Base-by-base conservation (phyloP, 2,329 filamentous ascomycete species). In the Epichloe hybrida region DNA sequence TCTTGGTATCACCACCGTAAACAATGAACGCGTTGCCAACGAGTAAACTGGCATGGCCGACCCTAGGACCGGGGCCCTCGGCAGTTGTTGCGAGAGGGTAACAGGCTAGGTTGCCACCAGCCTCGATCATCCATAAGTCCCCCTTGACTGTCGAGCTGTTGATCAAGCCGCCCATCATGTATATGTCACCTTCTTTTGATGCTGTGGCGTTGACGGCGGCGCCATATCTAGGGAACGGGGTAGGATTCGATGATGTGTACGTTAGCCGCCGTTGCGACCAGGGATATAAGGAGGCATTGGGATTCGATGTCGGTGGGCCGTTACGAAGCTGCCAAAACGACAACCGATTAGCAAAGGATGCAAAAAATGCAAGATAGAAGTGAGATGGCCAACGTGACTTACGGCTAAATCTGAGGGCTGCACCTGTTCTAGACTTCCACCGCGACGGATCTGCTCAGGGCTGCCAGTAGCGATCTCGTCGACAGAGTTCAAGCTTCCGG, bases 21-120 rank as follows among this genome's bases (percentile, higher is more conserved):
- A 98, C 93, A 59, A 98, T 98, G 66, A 97, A 98, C 0, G 93
- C 93, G 68, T 98, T 98, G 52, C 94, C 94, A 50, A 98, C 93
- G 15, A 98, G 76, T 61, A 98, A 73, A 72, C 90, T 94, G 20
- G 91, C 79, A 70, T 98, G 93, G 4, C 93, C 93, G 49, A 98
- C 93, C 71, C 93, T 81, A 1, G 94, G 93, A 4, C 93, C 90
- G 1, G 93, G 94, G 0, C 93, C 93, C 67, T 98, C 93, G 20
- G 89, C 86, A 0, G 89, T 93, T 0, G 93, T 96, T 11, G 86
- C 81, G 51, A 98, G 81, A 23, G 90, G 91, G 64, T 94, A 95
- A 67, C 93, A 97, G 21, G 88, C 80, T 74, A 97, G 81, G 64
- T 80, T 90, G 8, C 83, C 84, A 49, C 85, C 89, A 54, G 89